Base-by-base conservation (phyloP, 768 basidiomycete species). In the Agaricus bisporus region DNA sequence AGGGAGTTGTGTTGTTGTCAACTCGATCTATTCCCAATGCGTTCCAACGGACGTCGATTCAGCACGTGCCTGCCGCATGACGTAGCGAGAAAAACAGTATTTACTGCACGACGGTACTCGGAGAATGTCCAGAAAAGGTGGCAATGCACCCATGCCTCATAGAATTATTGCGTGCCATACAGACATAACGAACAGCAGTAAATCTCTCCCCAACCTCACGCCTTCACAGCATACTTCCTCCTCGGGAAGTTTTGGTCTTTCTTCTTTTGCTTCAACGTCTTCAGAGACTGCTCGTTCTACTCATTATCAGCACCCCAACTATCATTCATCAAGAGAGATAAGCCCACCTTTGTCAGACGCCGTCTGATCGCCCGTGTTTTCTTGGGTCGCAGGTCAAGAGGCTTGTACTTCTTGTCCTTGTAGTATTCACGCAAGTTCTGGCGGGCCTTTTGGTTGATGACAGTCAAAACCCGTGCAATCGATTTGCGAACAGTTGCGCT, bases 291-390 rank as follows among this genome's bases (percentile, higher is more conserved):
- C 72, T 99, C 95, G 73, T 87, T 83, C 92, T 94, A 64, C 10
- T 12, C 43, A 41, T 47, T 25, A 10, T 11, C 38, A 46, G 22
- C 12, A n/a, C 25, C 15, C 15, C 39, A 10, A 26, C 29, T 32
- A 37, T 26, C 35, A 6, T 11, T 28, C 9, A 11, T 4, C 45
- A 12, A 28, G n/a, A 29, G 12, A 6, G 8, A 39, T 29, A 51
- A 7, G 67, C 83, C 54, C 56, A 91, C 92, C 78, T 87, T 86
- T 62, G 92, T 93, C 74, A 99, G 73, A 69, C 93, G 83, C 74
- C 95, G 82, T 69, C 97, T 85, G 79, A 99, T 98, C 39, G 97
- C 97, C 63, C 97, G 88, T 58, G 97, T 99, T 86, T 88, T 95
- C 88, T 98, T 99, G 60, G 84, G 72, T 61, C 97, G 91, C 68